Conservation (phyloP, 495 filamentous ascomycete genomes). For the Penicillium riverlandense region DNA sequence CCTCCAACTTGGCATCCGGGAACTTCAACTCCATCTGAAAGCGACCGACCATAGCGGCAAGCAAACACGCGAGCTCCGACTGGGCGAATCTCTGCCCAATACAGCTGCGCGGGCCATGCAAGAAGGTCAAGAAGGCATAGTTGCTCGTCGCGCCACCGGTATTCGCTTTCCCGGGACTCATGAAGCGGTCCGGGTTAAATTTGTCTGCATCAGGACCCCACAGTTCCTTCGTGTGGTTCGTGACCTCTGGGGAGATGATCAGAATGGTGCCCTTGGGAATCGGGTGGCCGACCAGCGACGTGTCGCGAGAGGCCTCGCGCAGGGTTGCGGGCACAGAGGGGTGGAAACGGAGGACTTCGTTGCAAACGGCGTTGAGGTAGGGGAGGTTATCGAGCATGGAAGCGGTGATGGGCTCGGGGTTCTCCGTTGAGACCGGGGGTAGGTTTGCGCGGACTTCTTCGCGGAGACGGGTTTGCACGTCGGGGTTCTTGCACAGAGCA, state of each 20-base stretch:
- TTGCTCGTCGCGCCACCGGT: conserved; percentile 53
- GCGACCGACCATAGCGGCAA: conserved; percentile 68
- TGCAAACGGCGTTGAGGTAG: conserved; percentile 56
- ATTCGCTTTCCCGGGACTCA: conserved; percentile 41
- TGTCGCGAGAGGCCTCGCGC: conserved; percentile 57
- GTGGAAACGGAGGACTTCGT: conserved; percentile 52
- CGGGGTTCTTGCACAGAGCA: conserved; percentile 49
- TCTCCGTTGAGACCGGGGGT: conserved; percentile 43
- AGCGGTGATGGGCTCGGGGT: conserved; percentile 38
- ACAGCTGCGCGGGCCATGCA: conserved; percentile 73
- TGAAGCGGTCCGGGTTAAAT: conserved; percentile 79
- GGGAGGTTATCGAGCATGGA: conserved; percentile 46
- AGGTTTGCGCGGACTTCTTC: conserved; percentile 56
- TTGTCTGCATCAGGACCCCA: conserved; percentile 79
- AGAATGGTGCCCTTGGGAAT: conserved; percentile 51
- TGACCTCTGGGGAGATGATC: conserved; percentile 43
- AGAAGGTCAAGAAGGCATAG: conserved; percentile 75
- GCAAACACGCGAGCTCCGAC: conserved; percentile 72
- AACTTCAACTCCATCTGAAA: conserved; percentile 60
- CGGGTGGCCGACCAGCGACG: conserved; percentile 47
- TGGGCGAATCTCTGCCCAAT: conserved; percentile 78
- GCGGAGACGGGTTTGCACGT: conserved; percentile 50
- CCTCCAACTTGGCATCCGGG: conserved; percentile 48
- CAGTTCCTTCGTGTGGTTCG: conserved; percentile 66
- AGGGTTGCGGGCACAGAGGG: conserved; percentile 55